Base-by-base conservation (phyloP, 2,329 filamentous ascomycete genomes). In the Fusarium decemcellulare region DNA sequence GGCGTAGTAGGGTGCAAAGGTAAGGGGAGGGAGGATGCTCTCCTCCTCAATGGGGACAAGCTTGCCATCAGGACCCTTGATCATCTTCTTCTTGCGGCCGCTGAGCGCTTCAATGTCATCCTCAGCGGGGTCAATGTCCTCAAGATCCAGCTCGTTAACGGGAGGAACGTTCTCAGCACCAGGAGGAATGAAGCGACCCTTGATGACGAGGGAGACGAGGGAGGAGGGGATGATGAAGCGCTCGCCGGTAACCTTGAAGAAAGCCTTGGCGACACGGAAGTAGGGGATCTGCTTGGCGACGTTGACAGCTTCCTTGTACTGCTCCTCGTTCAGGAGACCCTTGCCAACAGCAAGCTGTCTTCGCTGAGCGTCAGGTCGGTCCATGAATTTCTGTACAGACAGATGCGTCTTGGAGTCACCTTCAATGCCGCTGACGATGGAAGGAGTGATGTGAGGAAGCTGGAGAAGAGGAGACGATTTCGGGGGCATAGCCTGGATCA, bases 191-290 rank as follows among this genome's bases (percentile, higher is more conserved):
- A 98, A 92, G 59, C 96, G 94, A 34, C 93, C 94, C 85, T 99
- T 99, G 78, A 99, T 90, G 54, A 99, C 94, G 32, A 99, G 91
- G 67, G 95, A 95, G 23, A 98, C 95, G 39, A 99, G 88, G 60
- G 94, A 97, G 62, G 92, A 93, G 8, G 96, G 95, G 34, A 95
- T 97, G 76, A 99, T 93, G 79, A 92, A 92, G 71, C 92, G 93
- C 82, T 99, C 97, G 77, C 96, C 96, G 55, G 94, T 91, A 47
- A 99, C 97, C 86, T 99, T 99, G 90, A 99, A 99, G 82, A 97
- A 99, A 8, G 94, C 93, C 83, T 94, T 97, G 76, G 94, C 93
- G 11, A 99, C 90, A 61, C 92, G 88, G 59, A 99, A 86, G 68
- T 90, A 88, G 2, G 96, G 96, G 30, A 99, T 86, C 81, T 98